These are phyloP conservation scores for Cystofilobasidium bisporidii DNA, from an alignment of 768 basidiomycete species.

Conservation along the genomic window DNA sequence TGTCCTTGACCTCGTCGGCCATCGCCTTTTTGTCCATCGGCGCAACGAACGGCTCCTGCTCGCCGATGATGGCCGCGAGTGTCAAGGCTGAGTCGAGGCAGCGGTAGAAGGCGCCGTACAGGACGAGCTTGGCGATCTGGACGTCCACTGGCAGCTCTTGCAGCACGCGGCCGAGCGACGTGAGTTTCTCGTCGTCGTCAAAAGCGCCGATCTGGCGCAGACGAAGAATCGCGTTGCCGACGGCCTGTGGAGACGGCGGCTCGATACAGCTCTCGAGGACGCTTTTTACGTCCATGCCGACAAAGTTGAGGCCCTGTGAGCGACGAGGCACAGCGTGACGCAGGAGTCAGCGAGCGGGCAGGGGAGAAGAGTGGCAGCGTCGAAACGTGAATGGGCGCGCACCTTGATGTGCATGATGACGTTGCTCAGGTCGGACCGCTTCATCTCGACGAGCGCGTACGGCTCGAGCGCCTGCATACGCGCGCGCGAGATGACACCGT, in stretches of 20 bases:
- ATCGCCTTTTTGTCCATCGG: conserved; percentile 66
- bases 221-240: conserved; percentile 65
- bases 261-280: conserved; percentile 78
- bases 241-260: conserved; percentile 67
- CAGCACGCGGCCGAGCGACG: conserved; percentile 76
- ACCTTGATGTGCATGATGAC: conserved; percentile 91
- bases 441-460: conserved; percentile 92
- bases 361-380: not conserved
- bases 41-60: conserved; percentile 80
- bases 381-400: conserved; percentile 27
- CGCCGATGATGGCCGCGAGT: conserved; percentile 79
- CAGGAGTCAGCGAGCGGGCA: conserved; percentile 9
- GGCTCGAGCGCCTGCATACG: conserved; percentile 56
- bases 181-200: conserved; percentile 58
- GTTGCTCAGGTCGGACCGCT: conserved; percentile 74
- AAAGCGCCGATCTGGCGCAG: conserved; percentile 81
- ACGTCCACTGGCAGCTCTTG: conserved; percentile 82
- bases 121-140: conserved; percentile 75
- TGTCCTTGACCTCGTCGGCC: conserved; percentile 61
- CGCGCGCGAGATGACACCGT: conserved; percentile 60
- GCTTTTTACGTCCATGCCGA: conserved; percentile 73
- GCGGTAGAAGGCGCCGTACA: conserved; percentile 85
- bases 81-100: conserved; percentile 80
- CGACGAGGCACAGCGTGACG: too few relatives aligned
- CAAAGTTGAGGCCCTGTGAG: conserved; percentile 62